A percentile compares a stretch with the other conserved stretches of the same genome.
Conservation (phyloP, 106 monocot species). For the Allium fistulosum region DNA sequence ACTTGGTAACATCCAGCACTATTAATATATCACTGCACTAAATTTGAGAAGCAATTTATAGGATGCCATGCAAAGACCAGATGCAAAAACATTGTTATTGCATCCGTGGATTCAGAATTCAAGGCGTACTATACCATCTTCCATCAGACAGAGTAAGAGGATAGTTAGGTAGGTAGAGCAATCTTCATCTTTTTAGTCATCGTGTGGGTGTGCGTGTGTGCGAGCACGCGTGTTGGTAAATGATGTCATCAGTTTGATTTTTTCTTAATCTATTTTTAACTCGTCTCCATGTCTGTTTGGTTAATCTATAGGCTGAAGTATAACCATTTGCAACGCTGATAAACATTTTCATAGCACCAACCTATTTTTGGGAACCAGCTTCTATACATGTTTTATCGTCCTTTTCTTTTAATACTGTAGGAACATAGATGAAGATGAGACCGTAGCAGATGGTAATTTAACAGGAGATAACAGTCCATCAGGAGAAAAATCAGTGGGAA, state of each 20-base stretch:
- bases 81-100: slow-evolving; percentile 84
- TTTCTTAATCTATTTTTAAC: too few relatives aligned
- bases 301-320: too few relatives aligned
- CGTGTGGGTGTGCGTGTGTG: too few relatives aligned
- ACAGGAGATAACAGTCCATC: slow-evolving; percentile 23
- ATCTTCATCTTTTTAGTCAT: too few relatives aligned
- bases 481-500: slow-evolving; percentile 24
- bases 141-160: slow-evolving; percentile 54
- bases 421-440: slow-evolving; percentile 60
- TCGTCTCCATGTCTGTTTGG: too few relatives aligned
- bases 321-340: too few relatives aligned
- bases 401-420: slow-evolving; percentile 16
- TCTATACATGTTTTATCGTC: too few relatives aligned
- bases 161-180: slow-evolving; percentile 12
- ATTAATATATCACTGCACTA: slow-evolving; percentile 4
- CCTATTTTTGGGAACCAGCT: too few relatives aligned
- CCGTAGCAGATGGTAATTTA: slow-evolving; percentile 24
- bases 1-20: background rate
- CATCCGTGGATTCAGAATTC: slow-evolving; percentile 94
- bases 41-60: slow-evolving; percentile 23
- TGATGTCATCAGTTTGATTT: too few relatives aligned
- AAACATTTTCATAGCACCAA: too few relatives aligned
- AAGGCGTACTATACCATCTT: slow-evolving; percentile 65
- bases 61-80: slow-evolving; percentile 99
- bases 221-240: too few relatives aligned